Evolutionary conservation across 2,329 filamentous ascomycete genomes (phyloP), one percentile per base, ranked within the genome.

Genomic region (Penicillium decumbens): DNA sequence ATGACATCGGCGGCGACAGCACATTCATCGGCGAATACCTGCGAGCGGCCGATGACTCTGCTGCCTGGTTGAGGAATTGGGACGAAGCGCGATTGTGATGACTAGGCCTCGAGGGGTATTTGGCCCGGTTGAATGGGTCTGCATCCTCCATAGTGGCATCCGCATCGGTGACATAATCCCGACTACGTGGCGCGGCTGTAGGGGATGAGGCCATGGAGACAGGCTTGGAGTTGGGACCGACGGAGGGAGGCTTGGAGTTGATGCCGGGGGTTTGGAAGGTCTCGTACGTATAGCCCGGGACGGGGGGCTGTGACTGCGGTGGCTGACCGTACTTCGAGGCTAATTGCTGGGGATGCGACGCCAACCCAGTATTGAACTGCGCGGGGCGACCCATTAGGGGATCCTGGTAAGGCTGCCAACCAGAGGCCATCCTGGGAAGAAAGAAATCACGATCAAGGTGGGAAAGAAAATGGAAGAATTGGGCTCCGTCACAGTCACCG

Each of bases 11-110:
- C 35, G 90, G 88, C 53, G 90, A 89, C 53, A 95, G 76, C 13
- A 83, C 81, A 69, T 95, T 92, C 91, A 96, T 96, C 56, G 92
- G 93, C 41, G 92, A 97, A 73, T 97, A 97, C 66, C 91, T 84
- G 69, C 95, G 88, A 51, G 90, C 88, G 49, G 89, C 89, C 43
- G 88, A 80, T 38, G 89, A 93, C 51, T 88, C 84, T 65, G 92
- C 84, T 23, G 59, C 49, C 58, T 84, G 84, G 43, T 85, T 76
- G 41, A 84, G 72, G 59, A 86, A 87, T 68, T 92, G 86, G 61
- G 89, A 82, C 54, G 81, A 89, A 52, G 83, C 77, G 60, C 92
- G 84, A 58, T 54, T 67, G 64, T 89, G 83, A 67, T 89, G 85
- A 66, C 83, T 83, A 38, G 88, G 83, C 59, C 88, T 83, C 73